Evolutionary conservation across 78 protist species (phyloP).

Genomic region (Planoprotostelium fungivorum): DNA sequence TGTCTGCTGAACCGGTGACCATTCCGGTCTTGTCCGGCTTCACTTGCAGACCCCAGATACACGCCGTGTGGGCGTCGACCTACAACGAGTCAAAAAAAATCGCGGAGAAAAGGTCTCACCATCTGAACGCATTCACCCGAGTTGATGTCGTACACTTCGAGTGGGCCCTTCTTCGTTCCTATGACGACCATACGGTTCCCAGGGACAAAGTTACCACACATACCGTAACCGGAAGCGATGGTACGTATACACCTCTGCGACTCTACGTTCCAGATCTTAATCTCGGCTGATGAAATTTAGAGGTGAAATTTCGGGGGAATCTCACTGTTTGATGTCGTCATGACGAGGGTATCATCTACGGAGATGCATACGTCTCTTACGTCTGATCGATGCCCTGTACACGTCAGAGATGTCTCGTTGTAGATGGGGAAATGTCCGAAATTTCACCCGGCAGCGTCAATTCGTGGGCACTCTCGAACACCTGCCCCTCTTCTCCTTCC

Average conservation of each 20-base stretch:
- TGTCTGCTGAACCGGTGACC: slow-evolving; percentile 82
- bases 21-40: slow-evolving; percentile 70
- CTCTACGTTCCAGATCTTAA: slow-evolving; percentile 72
- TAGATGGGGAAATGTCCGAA: not conserved
- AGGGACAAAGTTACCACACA: slow-evolving; percentile 71
- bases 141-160: slow-evolving; percentile 76
- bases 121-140: slow-evolving; percentile 27
- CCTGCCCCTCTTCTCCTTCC: not conserved
- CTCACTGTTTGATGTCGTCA: slow-evolving; percentile 4
- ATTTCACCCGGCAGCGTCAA: not conserved
- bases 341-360: not conserved
- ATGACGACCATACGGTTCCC: slow-evolving; percentile 72
- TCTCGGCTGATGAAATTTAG: slow-evolving; percentile 28
- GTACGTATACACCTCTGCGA: slow-evolving; percentile 65
- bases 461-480: not conserved
- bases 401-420: not conserved
- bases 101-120: not conserved
- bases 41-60: slow-evolving; percentile 50
- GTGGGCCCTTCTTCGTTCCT: slow-evolving; percentile 90
- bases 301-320: not conserved
- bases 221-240: slow-evolving; percentile 68
- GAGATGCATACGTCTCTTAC: not conserved
- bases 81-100: not conserved
- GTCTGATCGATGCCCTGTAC: not conserved
- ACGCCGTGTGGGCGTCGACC: slow-evolving; percentile 74